phyloP scores from a whole-genome alignment of 2,329 filamentous ascomycete species.

The Lasiodiplodia citricola region DNA sequence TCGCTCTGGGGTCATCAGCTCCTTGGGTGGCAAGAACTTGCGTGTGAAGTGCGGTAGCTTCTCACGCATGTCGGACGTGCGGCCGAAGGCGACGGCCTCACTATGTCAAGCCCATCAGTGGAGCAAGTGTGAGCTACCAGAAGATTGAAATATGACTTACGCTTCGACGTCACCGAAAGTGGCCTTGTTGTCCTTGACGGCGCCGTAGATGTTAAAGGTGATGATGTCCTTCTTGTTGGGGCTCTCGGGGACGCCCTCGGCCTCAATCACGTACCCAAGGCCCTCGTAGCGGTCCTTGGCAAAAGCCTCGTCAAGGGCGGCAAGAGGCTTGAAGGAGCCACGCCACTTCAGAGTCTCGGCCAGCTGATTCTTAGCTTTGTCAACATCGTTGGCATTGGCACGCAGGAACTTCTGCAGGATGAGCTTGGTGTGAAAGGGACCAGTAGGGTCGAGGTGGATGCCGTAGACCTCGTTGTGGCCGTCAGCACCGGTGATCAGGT shows the following conservation, averaged over 20 bases:
- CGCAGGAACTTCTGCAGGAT: conserved; percentile 93
- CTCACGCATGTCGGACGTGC: not conserved
- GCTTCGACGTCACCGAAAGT: conserved; percentile 84
- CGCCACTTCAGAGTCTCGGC: conserved; percentile 82
- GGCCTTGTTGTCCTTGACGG: conserved; percentile 76
- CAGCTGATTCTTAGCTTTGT: conserved; percentile 78
- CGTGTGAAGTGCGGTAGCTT: not conserved
- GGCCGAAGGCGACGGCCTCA: not conserved
- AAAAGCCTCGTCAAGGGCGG: conserved; percentile 67
- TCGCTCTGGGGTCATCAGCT: not conserved
- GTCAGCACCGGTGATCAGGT: conserved; percentile 61
- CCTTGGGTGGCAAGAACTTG: not conserved
- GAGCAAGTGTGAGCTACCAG: not conserved
- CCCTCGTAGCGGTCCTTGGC: conserved; percentile 73
- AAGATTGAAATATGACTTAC: conserved; percentile 58
- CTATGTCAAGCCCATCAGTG: conserved; percentile 11
- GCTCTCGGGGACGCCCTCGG: conserved; percentile 61
- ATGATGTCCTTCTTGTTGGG: conserved; percentile 68
- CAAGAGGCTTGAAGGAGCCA: conserved; percentile 73
- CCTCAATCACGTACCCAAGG: conserved; percentile 80
- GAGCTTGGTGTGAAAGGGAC: conserved; percentile 76
- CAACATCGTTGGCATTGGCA: conserved; percentile 79
- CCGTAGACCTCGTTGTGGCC: conserved; percentile 84
- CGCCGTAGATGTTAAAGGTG: conserved; percentile 93
- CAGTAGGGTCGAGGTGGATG: conserved; percentile 60